Evolutionary conservation across 2,329 filamentous ascomycete genomes (phyloP).

Genomic region (Diaporthe ampelina): DNA sequence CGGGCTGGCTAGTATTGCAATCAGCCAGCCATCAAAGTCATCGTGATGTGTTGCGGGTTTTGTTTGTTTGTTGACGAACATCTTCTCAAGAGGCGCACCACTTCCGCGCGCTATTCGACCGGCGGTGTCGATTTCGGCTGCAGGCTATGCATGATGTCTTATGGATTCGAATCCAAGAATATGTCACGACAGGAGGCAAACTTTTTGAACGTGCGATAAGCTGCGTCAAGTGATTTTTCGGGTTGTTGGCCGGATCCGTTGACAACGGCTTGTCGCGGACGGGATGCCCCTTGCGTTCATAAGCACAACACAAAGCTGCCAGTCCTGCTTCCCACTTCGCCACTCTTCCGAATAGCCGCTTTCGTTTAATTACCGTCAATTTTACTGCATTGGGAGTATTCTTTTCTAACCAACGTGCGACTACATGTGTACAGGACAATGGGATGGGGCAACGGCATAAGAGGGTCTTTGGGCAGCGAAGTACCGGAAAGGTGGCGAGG

Average conservation of each 20-base stretch:
- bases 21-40: background rate
- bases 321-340: background rate
- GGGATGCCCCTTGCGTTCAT: conserved; percentile 12
- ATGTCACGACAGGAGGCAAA: background rate
- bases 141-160: background rate
- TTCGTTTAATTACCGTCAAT: conserved; percentile 13
- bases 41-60: background rate
- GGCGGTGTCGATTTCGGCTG: background rate
- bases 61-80: background rate
- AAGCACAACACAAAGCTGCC: conserved; percentile 36
- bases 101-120: background rate
- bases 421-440: conserved; percentile 30
- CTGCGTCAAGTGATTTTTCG: background rate
- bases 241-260: conserved; percentile 1
- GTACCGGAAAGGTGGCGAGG: background rate
- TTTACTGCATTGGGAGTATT: background rate
- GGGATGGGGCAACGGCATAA: conserved; percentile 32
- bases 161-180: background rate
- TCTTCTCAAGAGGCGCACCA: background rate
- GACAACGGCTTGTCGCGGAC: conserved; percentile 33
- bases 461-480: conserved; percentile 9
- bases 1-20: background rate
- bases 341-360: conserved; percentile 28
- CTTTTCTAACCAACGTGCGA: conserved; percentile 30
- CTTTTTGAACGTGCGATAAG: background rate